Conservation (phyloP, 805 yeast species). For the Wickerhamiella australiensis region DNA sequence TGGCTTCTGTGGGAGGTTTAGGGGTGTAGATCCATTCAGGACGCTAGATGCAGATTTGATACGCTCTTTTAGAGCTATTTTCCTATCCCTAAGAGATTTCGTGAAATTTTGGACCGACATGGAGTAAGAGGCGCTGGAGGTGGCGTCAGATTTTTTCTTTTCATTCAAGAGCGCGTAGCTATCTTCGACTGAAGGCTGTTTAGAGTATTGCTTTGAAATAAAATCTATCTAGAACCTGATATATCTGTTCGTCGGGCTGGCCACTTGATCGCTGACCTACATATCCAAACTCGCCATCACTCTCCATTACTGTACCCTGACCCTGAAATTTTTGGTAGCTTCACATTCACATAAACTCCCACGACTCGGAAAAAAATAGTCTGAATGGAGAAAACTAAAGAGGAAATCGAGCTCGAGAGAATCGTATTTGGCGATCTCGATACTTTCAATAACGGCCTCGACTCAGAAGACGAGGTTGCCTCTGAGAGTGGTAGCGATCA, state of each 20-base stretch:
- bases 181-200: no score
- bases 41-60: constrained; percentile 20
- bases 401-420: constrained; percentile 67
- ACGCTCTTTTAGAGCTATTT: constrained; percentile 18
- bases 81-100: constrained; percentile 23
- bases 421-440: constrained; percentile 81
- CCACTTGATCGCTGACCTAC: no score
- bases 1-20: constrained; percentile 27
- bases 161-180: no score
- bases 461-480: constrained; percentile 44
- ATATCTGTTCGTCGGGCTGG: no score
- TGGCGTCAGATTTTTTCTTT: background rate
- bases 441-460: constrained; percentile 56
- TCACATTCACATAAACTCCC: background rate
- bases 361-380: background rate
- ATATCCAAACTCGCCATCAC: no score
- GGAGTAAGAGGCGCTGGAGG: background rate
- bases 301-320: background rate
- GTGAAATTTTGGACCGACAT: constrained; percentile 26
- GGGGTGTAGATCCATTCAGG: constrained; percentile 14
- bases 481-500: constrained; percentile 27
- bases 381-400: constrained; percentile 56
- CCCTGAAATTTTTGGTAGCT: constrained; percentile 14
- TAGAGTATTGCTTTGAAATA: no score
- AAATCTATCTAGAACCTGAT: no score